Evolutionary conservation across 208 protist genomes (phyloP).

Genomic region (Pavlovales sp.): DNA sequence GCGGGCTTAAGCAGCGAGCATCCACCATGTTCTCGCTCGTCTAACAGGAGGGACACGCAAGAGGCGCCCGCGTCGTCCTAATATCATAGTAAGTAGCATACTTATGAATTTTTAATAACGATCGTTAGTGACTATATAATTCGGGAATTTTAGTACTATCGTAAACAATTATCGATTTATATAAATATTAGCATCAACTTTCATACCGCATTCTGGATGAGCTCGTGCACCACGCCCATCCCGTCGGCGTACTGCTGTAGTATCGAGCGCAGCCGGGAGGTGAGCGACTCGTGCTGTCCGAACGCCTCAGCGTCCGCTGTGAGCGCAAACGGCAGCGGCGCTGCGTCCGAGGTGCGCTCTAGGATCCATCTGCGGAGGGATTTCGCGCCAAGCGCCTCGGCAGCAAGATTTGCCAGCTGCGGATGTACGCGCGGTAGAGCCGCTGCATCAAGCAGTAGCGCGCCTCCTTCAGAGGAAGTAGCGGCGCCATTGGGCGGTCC

Average conservation of each 20-base stretch:
- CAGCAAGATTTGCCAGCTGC: conserved; percentile 38
- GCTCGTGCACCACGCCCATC: conserved; percentile 57
- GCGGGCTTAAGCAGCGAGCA: not conserved
- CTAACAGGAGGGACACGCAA: conserved; percentile 45
- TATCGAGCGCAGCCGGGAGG: conserved; percentile 48
- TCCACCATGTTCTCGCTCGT: conserved; percentile 44
- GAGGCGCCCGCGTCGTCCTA: conserved; percentile 62
- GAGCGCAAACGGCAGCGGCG: not conserved
- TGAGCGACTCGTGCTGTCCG: conserved; percentile 58
- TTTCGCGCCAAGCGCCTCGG: conserved; percentile 36
- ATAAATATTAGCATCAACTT: too few relatives aligned
- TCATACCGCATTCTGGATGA: conserved; percentile 64
- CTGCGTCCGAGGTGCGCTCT: not conserved
- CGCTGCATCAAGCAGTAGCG: too few relatives aligned
- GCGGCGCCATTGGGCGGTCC: too few relatives aligned
- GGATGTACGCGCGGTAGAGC: conserved; percentile 52
- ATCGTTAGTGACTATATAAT: too few relatives aligned
- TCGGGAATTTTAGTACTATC: too few relatives aligned
- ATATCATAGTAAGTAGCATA: too few relatives aligned
- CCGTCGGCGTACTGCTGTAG: conserved; percentile 53
- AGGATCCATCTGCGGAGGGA: conserved; percentile 43
- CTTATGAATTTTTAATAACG: too few relatives aligned
- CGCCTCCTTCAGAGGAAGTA: too few relatives aligned
- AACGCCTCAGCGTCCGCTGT: conserved; percentile 53
- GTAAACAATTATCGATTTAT: too few relatives aligned